Base-by-base conservation (phyloP, 805 yeast species). In the Starmerella scarabaei region DNA sequence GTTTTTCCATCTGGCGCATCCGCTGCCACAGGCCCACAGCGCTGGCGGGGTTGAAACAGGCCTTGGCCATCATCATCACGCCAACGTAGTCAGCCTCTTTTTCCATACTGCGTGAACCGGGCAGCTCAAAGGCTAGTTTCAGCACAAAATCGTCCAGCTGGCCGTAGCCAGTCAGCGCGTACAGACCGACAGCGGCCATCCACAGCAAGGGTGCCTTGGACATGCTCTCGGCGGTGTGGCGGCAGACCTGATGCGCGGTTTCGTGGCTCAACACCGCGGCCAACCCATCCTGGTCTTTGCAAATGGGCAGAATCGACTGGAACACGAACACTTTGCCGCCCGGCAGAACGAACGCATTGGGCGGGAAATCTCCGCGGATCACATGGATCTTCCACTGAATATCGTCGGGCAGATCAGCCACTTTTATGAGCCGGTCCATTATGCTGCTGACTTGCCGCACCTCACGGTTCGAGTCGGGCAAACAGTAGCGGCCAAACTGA, bases 201-300 rank as follows among this genome's bases (percentile, higher is more conserved):
- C 76, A 65, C 53, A 78, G 77, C 27, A 84, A 51, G 0, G 97
- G 97, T 12, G 79, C 74, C 47, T 72, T 69, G 12, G 93, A 77
- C 40, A 88, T 54, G 50, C 78, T 77, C 55, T 91, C 99, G 35
- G 80, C 76, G 5, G 91, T 74, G 57, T 91, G 98, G 44, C 93
- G 76, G 7, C 95, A 95, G 49, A 91, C 65, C 58, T 85, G 93
- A 62, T 91, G 98, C 0, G 95, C 86, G 41, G 86, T 72, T 53
- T 91, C 99, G 57, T 91, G 99, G 0, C 94, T 67, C 34, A 91
- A 63, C 2, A 91, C 95, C 0, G 97, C 85, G n/a, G 97, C 97
- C 33, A 91, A 61, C 2, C 95, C 96, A 56, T 84, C 93, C 38
- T 84, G 93, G 54, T 81, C 76, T 20, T 64, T 62, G 57, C 94